phyloP scores from a whole-genome alignment of 495 filamentous ascomycete species.

The Penicillium waksmanii region DNA sequence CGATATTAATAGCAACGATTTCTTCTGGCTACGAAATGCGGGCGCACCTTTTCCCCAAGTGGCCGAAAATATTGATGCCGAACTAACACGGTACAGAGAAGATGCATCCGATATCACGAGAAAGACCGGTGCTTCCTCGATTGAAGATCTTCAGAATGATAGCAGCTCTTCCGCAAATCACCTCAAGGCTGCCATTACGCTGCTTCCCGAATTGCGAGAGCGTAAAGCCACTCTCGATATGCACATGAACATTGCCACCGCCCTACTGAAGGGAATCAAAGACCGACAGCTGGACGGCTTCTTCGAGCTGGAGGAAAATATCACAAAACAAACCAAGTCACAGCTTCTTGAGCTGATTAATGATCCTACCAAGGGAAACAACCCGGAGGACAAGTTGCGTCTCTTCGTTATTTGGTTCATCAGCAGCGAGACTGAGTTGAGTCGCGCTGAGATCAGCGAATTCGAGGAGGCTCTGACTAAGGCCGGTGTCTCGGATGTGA shows the following conservation, averaged over 20 bases:
- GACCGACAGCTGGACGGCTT: slow-evolving; percentile 94
- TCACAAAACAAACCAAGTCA: slow-evolving; percentile 87
- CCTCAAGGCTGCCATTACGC: slow-evolving; percentile 91
- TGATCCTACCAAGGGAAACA: slow-evolving; percentile 76
- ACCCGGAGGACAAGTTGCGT: slow-evolving; percentile 85
- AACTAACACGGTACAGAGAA: slow-evolving; percentile 92
- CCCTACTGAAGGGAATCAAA: slow-evolving; percentile 85
- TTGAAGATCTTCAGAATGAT: slow-evolving; percentile 93
- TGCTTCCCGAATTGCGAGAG: slow-evolving; percentile 89
- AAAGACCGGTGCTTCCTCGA: slow-evolving; percentile 88
- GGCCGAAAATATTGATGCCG: slow-evolving; percentile 91
- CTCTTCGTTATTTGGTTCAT: slow-evolving; percentile 98
- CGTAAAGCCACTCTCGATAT: slow-evolving; percentile 91
- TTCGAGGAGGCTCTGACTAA: slow-evolving; percentile 85
- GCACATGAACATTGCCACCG: slow-evolving; percentile 98
- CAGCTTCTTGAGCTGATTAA: slow-evolving; percentile 90
- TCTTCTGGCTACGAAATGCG: slow-evolving; percentile 98
- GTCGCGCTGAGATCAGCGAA: slow-evolving; percentile 76
- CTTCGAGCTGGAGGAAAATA: slow-evolving; percentile 93
- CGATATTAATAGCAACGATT: slow-evolving; percentile 88
- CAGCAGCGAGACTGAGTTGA: slow-evolving; percentile 89
- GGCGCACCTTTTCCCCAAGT: slow-evolving; percentile 93
- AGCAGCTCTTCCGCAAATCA: slow-evolving; percentile 87
- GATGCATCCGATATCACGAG: slow-evolving; percentile 93
- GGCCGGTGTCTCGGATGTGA: slow-evolving; percentile 70